Conservation (phyloP, 495 filamentous ascomycete species). For the Aspergillus saccharolyticus region DNA sequence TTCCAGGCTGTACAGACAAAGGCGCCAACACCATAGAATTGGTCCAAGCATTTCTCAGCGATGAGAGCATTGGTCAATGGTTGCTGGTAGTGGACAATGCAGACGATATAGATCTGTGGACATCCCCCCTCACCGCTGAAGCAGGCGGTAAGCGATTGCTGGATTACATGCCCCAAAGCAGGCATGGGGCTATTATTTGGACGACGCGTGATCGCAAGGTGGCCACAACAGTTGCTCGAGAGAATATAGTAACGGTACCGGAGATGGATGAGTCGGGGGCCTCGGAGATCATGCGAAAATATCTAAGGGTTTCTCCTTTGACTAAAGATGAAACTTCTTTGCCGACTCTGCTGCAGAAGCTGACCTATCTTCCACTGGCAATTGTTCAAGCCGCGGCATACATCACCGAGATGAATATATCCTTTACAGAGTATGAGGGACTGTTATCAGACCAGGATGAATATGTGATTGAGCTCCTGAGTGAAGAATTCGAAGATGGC, state of each 20-base stretch:
- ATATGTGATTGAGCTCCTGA: slow-evolving; percentile 32
- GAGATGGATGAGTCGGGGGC: slow-evolving; percentile 26
- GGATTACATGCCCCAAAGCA: slow-evolving; percentile 24
- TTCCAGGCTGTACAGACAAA: no score
- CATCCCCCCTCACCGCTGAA: neutral
- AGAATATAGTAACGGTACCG: slow-evolving; percentile 19
- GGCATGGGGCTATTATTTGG: slow-evolving; percentile 23
- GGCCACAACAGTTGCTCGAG: slow-evolving; percentile 17
- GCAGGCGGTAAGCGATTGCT: slow-evolving; percentile 18
- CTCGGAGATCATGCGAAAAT: slow-evolving; percentile 14
- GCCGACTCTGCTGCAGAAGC: slow-evolving; percentile 25
- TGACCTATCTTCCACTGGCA: slow-evolving; percentile 37
- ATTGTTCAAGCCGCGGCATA: slow-evolving; percentile 41
- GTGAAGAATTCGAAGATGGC: slow-evolving; percentile 45
- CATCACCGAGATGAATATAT: slow-evolving; percentile 37
- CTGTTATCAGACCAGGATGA: slow-evolving; percentile 39
- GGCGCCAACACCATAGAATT: slow-evolving; percentile 20
- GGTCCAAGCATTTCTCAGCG: slow-evolving; percentile 28
- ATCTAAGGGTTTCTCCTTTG: slow-evolving; percentile 23
- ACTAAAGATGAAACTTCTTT: slow-evolving; percentile 15
- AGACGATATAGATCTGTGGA: slow-evolving; percentile 34
- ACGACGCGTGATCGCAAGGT: slow-evolving; percentile 31
- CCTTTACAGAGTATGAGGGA: slow-evolving; percentile 35
- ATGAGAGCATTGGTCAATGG: slow-evolving; percentile 25
- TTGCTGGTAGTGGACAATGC: slow-evolving; percentile 40